phyloP scores from a whole-genome alignment of 129 eudicot genomes.

The Cynara cardunculus region DNA sequence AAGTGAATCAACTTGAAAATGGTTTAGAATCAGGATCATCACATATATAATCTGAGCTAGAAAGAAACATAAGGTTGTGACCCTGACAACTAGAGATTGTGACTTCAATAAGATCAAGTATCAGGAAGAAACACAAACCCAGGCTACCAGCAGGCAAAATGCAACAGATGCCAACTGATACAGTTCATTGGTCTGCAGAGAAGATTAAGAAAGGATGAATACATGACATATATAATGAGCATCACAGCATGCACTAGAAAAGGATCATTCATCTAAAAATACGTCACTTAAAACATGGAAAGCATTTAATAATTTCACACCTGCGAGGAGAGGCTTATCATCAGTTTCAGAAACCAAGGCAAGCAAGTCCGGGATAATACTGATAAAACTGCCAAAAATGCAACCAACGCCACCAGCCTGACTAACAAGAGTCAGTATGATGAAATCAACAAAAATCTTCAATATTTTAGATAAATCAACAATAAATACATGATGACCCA shows the following conservation, averaged over 20 bases:
- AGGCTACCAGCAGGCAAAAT: slow-evolving; percentile 95
- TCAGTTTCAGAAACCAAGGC: slow-evolving; percentile 95
- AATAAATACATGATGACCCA: not conserved
- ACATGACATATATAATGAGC: not conserved
- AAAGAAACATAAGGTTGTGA: not conserved
- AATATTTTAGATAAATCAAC: slow-evolving; percentile 1
- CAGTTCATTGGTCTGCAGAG: slow-evolving; percentile 93
- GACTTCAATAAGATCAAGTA: not conserved
- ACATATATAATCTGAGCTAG: not conserved
- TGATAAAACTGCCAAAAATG: slow-evolving; percentile 80
- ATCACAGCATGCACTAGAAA: not conserved
- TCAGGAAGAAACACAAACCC: slow-evolving; percentile 58
- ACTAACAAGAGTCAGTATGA: slow-evolving; percentile 47
- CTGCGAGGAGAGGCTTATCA: slow-evolving; percentile 99
- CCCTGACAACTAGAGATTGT: not conserved
- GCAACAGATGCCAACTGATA: slow-evolving; percentile 97
- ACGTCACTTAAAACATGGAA: not conserved
- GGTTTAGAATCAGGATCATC: not conserved
- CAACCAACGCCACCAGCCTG: slow-evolving; percentile 94
- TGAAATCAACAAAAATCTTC: slow-evolving; percentile 26
- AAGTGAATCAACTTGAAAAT: too few relatives aligned
- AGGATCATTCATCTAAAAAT: not conserved
- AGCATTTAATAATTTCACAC: slow-evolving; percentile 29
- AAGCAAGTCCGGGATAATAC: slow-evolving; percentile 72
- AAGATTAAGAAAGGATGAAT: slow-evolving; percentile 10